A percentile compares a stretch with the other conserved stretches of the same genome.
phyloP scores from a whole-genome alignment of 202 grass and related monocot species.

The Dendrocalamus latiflorus region DNA sequence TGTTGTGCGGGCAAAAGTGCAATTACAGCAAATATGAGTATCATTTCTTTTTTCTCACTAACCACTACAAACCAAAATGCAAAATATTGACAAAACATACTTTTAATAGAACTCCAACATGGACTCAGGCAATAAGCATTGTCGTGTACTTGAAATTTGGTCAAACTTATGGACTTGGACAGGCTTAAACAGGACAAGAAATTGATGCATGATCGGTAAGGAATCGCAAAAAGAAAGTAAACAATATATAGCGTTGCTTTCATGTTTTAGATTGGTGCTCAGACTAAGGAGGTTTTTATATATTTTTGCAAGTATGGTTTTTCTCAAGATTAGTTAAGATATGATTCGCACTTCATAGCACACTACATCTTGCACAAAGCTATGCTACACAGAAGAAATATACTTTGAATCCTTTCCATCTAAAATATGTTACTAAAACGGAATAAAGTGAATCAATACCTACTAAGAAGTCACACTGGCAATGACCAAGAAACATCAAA shows the following conservation, averaged over 20 bases:
- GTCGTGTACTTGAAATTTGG: not conserved
- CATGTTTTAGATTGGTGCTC: not conserved
- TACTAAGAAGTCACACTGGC: conserved; percentile 11
- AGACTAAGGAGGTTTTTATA: not conserved
- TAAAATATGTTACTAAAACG: not conserved
- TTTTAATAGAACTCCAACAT: not conserved
- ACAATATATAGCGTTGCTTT: not conserved
- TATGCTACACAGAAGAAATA: not conserved
- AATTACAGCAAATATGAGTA: not conserved
- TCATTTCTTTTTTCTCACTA: not conserved
- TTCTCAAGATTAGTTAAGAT: not conserved
- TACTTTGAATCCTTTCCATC: not conserved
- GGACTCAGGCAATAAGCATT: not conserved
- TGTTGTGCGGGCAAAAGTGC: not conserved
- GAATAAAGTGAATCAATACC: not conserved
- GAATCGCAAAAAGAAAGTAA: not conserved
- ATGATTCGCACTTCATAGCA: not conserved
- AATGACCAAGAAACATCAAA: conserved; percentile 17
- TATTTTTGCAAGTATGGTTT: not conserved
- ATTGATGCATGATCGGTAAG: not conserved
- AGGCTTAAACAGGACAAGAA: not conserved
- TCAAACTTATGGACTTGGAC: not conserved
- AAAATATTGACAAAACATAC: not conserved
- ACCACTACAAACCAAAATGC: not conserved
- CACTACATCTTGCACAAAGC: not conserved